These are phyloP conservation scores for Rhodotorula graminis DNA, from an alignment of 768 basidiomycete genomes.

Conservation along the genomic window DNA sequence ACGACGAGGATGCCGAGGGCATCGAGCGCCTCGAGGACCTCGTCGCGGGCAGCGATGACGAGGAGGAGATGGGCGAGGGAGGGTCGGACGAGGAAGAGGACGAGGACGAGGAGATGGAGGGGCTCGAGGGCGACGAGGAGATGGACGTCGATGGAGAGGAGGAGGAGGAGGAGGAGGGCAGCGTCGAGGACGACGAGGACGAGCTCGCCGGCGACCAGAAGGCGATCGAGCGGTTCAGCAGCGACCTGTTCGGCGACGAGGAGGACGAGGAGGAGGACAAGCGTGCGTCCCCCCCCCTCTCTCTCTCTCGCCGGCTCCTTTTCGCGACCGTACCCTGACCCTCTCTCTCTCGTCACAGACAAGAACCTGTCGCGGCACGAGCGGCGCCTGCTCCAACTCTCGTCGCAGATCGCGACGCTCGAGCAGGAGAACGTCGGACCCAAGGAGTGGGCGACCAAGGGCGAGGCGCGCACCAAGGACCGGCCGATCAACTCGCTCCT, in stretches of 20 bases:
- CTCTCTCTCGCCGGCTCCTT: neutral
- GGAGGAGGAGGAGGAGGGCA: slow-evolving; percentile 46
- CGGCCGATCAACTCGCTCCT: slow-evolving; percentile 87
- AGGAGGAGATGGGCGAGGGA: slow-evolving; percentile 15
- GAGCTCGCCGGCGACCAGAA: slow-evolving; percentile 34
- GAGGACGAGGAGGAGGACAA: slow-evolving; percentile 51
- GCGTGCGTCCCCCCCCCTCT: slow-evolving; percentile 20
- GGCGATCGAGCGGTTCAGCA: slow-evolving; percentile 65
- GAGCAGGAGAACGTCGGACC: slow-evolving; percentile 80
- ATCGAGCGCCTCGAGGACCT: slow-evolving; percentile 33
- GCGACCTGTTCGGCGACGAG: slow-evolving; percentile 74
- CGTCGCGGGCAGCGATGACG: slow-evolving; percentile 31
- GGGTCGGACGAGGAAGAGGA: slow-evolving; percentile 41
- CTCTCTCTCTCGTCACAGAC: neutral
- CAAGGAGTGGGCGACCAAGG: slow-evolving; percentile 89
- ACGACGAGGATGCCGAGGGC: slow-evolving; percentile 44
- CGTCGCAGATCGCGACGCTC: slow-evolving; percentile 70
- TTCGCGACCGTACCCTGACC: too few relatives aligned
- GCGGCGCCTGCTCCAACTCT: slow-evolving; percentile 66
- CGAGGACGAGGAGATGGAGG: slow-evolving; percentile 28
- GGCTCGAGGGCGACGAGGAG: neutral
- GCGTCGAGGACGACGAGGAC: slow-evolving; percentile 42
- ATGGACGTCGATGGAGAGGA: slow-evolving; percentile 36
- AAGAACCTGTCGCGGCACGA: slow-evolving; percentile 65
- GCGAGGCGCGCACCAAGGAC: slow-evolving; percentile 74